Conservation (phyloP, 1,139 yeast genomes). For the Lodderomyces metapsilosis region DNA sequence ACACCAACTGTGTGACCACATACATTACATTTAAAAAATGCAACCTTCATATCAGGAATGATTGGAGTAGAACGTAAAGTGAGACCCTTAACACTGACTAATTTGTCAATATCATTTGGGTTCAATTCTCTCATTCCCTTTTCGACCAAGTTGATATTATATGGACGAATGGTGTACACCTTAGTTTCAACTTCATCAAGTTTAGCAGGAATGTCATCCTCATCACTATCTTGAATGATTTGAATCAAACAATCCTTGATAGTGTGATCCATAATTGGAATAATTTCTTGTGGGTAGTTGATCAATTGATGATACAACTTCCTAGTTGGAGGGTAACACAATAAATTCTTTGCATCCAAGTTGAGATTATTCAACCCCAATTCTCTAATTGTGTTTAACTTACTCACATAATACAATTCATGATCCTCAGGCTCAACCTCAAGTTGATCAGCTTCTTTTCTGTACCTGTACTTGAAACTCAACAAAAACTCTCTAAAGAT, state of each 20-base stretch:
- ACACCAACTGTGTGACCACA: conserved; percentile 93
- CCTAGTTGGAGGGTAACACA: conserved; percentile 72
- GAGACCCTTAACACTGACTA: conserved; percentile 87
- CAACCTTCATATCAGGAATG: conserved; percentile 97
- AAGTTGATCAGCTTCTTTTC: conserved; percentile 51
- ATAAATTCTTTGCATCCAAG: conserved; percentile 76
- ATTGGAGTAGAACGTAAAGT: conserved; percentile 87
- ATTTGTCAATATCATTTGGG: conserved; percentile 92
- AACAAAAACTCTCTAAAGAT: conserved; percentile 79
- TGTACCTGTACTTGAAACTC: conserved; percentile 76
- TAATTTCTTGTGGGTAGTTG: conserved; percentile 94
- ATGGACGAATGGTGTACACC: conserved; percentile 87
- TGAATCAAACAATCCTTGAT: conserved; percentile 88
- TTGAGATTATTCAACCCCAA: conserved; percentile 81
- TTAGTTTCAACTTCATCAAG: conserved; percentile 75
- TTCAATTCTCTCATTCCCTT: conserved; percentile 93
- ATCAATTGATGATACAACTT: conserved; percentile 81
- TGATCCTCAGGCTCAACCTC: conserved; percentile 58
- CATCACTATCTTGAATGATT: conserved; percentile 56
- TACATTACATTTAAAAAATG: conserved; percentile 92
- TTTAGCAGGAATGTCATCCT: conserved; percentile 27
- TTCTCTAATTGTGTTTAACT: conserved; percentile 70
- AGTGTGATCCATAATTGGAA: conserved; percentile 97
- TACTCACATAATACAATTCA: conserved; percentile 69
- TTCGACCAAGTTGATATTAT: conserved; percentile 59